Evolutionary conservation across 1,284 basidiomycete species (phyloP), one percentile per base, ranked within the genome.

Genomic region (Laetiporus sulphureus): DNA sequence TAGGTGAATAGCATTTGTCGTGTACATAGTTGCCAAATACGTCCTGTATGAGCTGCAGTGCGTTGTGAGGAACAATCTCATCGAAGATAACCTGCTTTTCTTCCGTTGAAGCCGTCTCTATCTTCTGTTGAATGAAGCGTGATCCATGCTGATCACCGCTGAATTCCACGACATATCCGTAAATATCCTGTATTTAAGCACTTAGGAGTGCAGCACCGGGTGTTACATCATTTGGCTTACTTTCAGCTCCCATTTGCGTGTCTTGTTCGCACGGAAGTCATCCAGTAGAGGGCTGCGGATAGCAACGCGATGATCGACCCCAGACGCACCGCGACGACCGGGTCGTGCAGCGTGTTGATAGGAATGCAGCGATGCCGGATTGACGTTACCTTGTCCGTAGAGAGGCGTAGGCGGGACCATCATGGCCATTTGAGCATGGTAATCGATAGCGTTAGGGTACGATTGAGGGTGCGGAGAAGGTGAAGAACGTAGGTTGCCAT

Each of bases 1-100:
- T 15, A 27, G 30, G 37, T 30, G 42, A 25, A 32, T 5, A 45
- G 44, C 22, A 20, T 19, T 15, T 2, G 24, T 47, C 18, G 64
- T 79, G 52, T 55, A 89, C 82, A 68, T 97, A 99, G 70, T 99
- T 99, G 45, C 95, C 95, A 60, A 97, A 99, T 32, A 98, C 91
- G 58, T 98, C 93, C 51, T 86, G 86, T 58, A 95, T 90, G 42
- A 99, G 73, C 48, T 83, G 77, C 36, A 91, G 65, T 2, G 84
- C 75, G 56, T 83, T 80, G 33, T 72, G 61, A 10, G 92, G 90
- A 32, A 91, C 73, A 50, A 98, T 87, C 66, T 99, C 96, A 41
- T 89, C 82, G 52, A 95, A 98, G n/a, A 97, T 72, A 25, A 68
- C 64, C 51, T 89, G 79, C 58, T 82, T 85, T 52, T 91, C 90